A percentile compares a stretch with the other conserved stretches of the same genome.
Conservation (phyloP, 2,329 filamentous ascomycete genomes). For the Colletotrichum musicola region DNA sequence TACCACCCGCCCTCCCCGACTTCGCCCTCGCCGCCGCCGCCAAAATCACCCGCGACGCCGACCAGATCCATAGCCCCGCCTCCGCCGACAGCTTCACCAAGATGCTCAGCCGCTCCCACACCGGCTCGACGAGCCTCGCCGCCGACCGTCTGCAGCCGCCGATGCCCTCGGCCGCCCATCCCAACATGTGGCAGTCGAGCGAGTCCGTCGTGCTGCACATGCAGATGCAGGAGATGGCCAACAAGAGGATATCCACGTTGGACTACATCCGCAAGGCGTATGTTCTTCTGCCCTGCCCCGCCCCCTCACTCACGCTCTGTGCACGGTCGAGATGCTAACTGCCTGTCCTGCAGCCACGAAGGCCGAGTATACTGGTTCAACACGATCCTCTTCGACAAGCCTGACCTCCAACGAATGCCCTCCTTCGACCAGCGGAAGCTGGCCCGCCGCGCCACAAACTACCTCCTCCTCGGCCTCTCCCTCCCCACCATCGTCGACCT, state of each 20-base stretch:
- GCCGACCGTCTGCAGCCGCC: constrained; percentile 46
- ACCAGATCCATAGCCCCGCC: constrained; percentile 44
- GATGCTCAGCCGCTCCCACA: constrained; percentile 59
- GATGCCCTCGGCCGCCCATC: constrained; percentile 42
- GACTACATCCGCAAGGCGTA: constrained; percentile 94
- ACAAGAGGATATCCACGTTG: constrained; percentile 93
- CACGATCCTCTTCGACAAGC: constrained; percentile 89
- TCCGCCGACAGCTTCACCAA: constrained; percentile 54
- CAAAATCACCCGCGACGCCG: constrained; percentile 53
- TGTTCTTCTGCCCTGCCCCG: constrained; percentile 53
- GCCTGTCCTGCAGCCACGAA: constrained; percentile 76
- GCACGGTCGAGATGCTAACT: constrained; percentile 14
- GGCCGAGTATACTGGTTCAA: constrained; percentile 98
- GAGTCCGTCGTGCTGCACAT: constrained; percentile 66
- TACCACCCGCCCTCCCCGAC: constrained; percentile 66
- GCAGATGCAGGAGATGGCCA: constrained; percentile 85
- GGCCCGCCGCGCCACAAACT: constrained; percentile 91
- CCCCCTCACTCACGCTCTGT: too few species aligned
- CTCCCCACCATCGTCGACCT: constrained; percentile 91
- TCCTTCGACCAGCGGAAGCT: constrained; percentile 89
- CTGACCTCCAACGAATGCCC: constrained; percentile 83
- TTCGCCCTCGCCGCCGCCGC: constrained; percentile 64
- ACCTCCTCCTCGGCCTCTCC: constrained; percentile 91
- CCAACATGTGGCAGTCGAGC: constrained; percentile 50
- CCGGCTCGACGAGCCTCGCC: constrained; percentile 48